Base-by-base conservation (phyloP, 257 asterid genomes). In the Salvia splendens region DNA sequence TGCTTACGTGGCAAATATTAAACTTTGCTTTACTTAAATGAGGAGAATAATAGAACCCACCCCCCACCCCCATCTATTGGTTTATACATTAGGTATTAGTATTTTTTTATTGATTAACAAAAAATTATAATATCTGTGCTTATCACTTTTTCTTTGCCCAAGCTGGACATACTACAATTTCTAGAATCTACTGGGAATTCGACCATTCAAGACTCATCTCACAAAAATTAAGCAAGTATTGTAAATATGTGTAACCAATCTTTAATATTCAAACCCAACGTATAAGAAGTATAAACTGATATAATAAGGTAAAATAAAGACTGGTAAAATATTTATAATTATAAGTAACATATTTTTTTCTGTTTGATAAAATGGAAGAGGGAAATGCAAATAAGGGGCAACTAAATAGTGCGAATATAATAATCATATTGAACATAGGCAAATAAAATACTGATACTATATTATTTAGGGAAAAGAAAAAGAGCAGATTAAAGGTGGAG, bases 21-120 rank as follows among this genome's bases (percentile, higher is more conserved):
- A 74, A 74, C 63, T 77, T 40, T 82, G 81, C 70, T 74, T 77
- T 79, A 65, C 70, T 68, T 73, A 69, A 58, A 67, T 73, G 53
- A 64, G 71, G n/a, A n/a, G n/a, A n/a, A n/a, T n/a, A n/a, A n/a
- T n/a, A n/a, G n/a, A n/a, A n/a, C n/a, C n/a, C n/a, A n/a, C n/a
- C n/a, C n/a, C n/a, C n/a, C n/a, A n/a, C n/a, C n/a, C n/a, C 35
- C 53, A 20, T 45, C 43, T n/a, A 12, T 12, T 67, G 35, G 0
- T n/a, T 5, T 17, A 1, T 56, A 56, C 14, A 57, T 40, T 47
- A 3, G 28, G 2, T 33, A 33, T 5, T 0, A 33, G 38, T 33
- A 2, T 3, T 33, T 30, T 55, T 20, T 53, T 12, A 48, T 33
- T 17, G 52, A 5, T n/a, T 12, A 47, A 30, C 46, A 24, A 50